A percentile compares a stretch with the other conserved stretches of the same genome.
phyloP scores from a whole-genome alignment of 2,329 filamentous ascomycete genomes.

The Lizonia empirigonia region DNA sequence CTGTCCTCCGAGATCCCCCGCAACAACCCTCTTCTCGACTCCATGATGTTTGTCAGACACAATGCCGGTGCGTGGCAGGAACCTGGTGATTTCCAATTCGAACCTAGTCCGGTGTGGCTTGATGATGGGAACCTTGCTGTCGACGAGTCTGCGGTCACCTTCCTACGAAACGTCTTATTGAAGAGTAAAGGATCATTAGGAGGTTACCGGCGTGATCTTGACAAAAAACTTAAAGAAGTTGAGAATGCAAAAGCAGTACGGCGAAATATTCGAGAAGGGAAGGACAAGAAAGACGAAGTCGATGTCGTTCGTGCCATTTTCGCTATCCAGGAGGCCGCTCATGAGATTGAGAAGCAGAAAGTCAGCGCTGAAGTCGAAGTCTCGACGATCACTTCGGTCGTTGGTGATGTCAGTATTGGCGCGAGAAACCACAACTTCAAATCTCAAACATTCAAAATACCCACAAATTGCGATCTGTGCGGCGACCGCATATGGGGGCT shows the following conservation, averaged over 20 bases:
- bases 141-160: conserved; percentile 87
- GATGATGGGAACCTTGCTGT: conserved; percentile 86
- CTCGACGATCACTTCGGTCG: conserved; percentile 85
- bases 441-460: conserved; percentile 98
- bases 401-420: conserved; percentile 90
- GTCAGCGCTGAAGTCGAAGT: conserved; percentile 92
- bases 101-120: conserved; percentile 95
- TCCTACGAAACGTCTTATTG: conserved; percentile 85
- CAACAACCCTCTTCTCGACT: conserved; percentile 88
- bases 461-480: conserved; percentile 96
- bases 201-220: conserved; percentile 80
- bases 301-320: conserved; percentile 85
- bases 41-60: conserved; percentile 96
- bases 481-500: conserved; percentile 97
- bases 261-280: conserved; percentile 78
- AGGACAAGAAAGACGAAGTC: conserved; percentile 87
- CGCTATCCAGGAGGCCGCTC: conserved; percentile 79
- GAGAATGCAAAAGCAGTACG: conserved; percentile 76
- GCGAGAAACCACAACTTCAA: conserved; percentile 98
- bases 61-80: conserved; percentile 85
- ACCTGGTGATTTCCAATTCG: conserved; percentile 82
- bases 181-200: conserved; percentile 87
- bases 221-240: conserved; percentile 85
- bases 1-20: conserved; percentile 81
- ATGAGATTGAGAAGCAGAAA: conserved; percentile 81